A percentile compares a stretch with the other conserved stretches of the same genome.
phyloP scores from a whole-genome alignment of 2,329 filamentous ascomycete genomes.

The Exophiala xenobiotica region DNA sequence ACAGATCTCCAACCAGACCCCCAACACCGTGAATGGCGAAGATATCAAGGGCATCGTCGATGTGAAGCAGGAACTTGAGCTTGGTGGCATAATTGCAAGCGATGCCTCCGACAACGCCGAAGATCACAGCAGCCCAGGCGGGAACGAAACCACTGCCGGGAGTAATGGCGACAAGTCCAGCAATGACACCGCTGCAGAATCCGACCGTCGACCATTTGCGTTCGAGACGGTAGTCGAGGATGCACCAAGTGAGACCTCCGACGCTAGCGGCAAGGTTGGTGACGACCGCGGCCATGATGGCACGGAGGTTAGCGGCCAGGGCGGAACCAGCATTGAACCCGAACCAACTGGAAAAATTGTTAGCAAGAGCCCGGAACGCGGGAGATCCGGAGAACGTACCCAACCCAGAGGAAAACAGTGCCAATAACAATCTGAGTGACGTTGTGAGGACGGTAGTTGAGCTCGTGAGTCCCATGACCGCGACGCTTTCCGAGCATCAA shows the following conservation, averaged over 20 bases:
- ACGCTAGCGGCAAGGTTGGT: slow-evolving; percentile 83
- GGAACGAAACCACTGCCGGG: slow-evolving; percentile 85
- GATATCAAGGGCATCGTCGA: slow-evolving; percentile 61
- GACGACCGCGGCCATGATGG: slow-evolving; percentile 81
- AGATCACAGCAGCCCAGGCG: slow-evolving; percentile 57
- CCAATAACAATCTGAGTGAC: slow-evolving; percentile 90
- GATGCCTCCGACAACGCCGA: slow-evolving; percentile 53
- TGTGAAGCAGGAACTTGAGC: slow-evolving; percentile 52
- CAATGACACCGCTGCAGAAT: slow-evolving; percentile 87
- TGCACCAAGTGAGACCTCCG: slow-evolving; percentile 83
- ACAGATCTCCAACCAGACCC: slow-evolving; percentile 57
- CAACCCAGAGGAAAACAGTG: slow-evolving; percentile 91
- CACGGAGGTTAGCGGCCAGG: slow-evolving; percentile 75
- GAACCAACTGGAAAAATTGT: slow-evolving; percentile 65
- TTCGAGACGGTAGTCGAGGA: slow-evolving; percentile 85
- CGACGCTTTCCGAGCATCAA: slow-evolving; percentile 88
- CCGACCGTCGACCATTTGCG: slow-evolving; percentile 90
- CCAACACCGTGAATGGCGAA: slow-evolving; percentile 61
- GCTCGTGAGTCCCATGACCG: slow-evolving; percentile 67
- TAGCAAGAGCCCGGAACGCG: slow-evolving; percentile 37
- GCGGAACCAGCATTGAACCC: slow-evolving; percentile 90
- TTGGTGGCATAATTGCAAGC: slow-evolving; percentile 50
- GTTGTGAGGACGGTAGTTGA: slow-evolving; percentile 83
- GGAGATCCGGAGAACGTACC: slow-evolving; percentile 37
- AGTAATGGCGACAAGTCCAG: slow-evolving; percentile 83